Evolutionary conservation across 345 rosid species (phyloP).

Genomic region (Trapa bicornis): DNA sequence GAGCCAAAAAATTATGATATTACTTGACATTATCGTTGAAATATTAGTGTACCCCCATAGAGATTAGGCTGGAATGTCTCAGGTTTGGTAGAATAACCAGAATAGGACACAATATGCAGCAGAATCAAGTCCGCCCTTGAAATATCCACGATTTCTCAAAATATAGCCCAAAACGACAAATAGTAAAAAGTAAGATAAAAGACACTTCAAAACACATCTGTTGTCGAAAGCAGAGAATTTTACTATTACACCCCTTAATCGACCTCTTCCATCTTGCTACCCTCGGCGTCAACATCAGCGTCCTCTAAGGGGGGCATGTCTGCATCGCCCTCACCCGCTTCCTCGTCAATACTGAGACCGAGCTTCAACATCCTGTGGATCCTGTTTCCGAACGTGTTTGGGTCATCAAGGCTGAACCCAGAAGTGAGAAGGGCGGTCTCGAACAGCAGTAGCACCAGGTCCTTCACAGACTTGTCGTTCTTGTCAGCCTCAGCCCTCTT

Average conservation of each 20-base stretch:
- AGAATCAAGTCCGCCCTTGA: too few relatives aligned
- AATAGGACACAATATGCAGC: too few relatives aligned
- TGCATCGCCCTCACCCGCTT: slow-evolving; percentile 50
- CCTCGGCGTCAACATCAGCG: slow-evolving; percentile 54
- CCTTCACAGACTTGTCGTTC: slow-evolving; percentile 86
- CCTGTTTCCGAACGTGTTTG: slow-evolving; percentile 77
- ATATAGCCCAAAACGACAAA: too few relatives aligned
- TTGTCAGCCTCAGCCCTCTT: slow-evolving; percentile 74
- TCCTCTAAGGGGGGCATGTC: slow-evolving; percentile 77
- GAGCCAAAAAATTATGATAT: too few relatives aligned
- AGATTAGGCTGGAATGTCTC: too few relatives aligned
- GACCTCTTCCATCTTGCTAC: slow-evolving; percentile 93
- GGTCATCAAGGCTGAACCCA: slow-evolving; percentile 85
- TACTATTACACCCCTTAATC: slow-evolving; percentile 25
- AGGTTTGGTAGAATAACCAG: too few relatives aligned
- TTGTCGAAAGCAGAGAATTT: neutral
- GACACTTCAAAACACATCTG: too few relatives aligned
- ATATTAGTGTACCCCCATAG: too few relatives aligned
- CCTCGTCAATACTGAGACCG: slow-evolving; percentile 76
- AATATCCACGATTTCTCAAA: too few relatives aligned
- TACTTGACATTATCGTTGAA: too few relatives aligned
- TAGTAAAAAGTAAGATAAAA: too few relatives aligned
- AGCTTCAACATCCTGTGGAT: slow-evolving; percentile 86
- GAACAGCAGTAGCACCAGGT: slow-evolving; percentile 60
- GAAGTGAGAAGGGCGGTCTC: slow-evolving; percentile 81